Percentiles rank a stretch among this genome's conserved stretches.
These are phyloP conservation scores for Karstenula rhodostoma DNA, from an alignment of 2,329 filamentous ascomycete genomes.

Conservation along the genomic window DNA sequence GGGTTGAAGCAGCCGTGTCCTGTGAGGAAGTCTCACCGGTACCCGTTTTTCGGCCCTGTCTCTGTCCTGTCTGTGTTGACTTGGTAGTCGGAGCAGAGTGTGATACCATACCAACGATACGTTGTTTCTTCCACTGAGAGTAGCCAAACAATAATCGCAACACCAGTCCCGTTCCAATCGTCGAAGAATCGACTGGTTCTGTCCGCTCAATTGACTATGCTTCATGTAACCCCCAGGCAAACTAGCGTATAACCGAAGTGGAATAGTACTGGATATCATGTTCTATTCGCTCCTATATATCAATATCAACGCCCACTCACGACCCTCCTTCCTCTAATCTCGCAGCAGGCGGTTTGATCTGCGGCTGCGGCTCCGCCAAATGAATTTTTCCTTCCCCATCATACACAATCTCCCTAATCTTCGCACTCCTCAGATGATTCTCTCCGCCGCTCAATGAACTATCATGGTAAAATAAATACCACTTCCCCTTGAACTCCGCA, in stretches of 20 bases:
- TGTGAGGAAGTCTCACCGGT: too few species aligned
- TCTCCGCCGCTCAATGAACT: slow-evolving; percentile 72
- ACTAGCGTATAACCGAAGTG: too few species aligned
- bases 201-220: too few species aligned
- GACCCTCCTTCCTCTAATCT: slow-evolving; percentile 13
- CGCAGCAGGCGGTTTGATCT: slow-evolving; percentile 28
- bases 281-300: not conserved
- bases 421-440: slow-evolving; percentile 76
- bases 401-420: slow-evolving; percentile 78
- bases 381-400: slow-evolving; percentile 70
- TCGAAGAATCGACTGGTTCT: too few species aligned
- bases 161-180: too few species aligned
- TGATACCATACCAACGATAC: too few species aligned
- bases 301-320: not conserved
- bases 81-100: too few species aligned
- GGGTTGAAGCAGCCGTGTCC: not conserved
- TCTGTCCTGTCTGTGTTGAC: too few species aligned
- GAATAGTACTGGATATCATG: not conserved
- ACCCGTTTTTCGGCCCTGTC: too few species aligned
- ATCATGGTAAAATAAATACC: slow-evolving; percentile 82
- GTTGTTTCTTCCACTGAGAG: too few species aligned
- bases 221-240: too few species aligned
- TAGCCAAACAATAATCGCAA: too few species aligned
- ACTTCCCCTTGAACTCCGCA: slow-evolving; percentile 74
- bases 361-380: slow-evolving; percentile 41